Conservation (phyloP, 1,139 yeast species). For the Geotrichum klebahnii region DNA sequence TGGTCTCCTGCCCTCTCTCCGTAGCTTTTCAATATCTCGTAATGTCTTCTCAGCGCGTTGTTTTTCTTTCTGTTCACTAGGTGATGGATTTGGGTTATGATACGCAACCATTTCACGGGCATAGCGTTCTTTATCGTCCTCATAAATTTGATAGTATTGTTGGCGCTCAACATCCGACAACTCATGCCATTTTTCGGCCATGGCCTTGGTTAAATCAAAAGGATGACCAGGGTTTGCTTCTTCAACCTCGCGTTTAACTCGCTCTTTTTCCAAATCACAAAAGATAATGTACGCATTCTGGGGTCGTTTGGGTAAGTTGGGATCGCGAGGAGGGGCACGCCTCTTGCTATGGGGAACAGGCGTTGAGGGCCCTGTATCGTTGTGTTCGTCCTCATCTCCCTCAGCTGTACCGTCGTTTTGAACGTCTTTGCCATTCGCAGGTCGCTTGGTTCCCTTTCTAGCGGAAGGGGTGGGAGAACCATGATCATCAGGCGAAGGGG, state of each 20-base stretch:
- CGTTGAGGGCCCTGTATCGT: slow-evolving; percentile 28
- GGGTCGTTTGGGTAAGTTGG: slow-evolving; percentile 81
- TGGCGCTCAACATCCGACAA: slow-evolving; percentile 65
- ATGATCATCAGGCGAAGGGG: background rate
- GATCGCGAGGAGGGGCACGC: slow-evolving; percentile 53
- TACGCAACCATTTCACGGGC: slow-evolving; percentile 69
- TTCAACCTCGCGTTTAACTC: slow-evolving; percentile 55
- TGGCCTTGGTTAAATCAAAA: slow-evolving; percentile 64
- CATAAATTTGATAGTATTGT: slow-evolving; percentile 73
- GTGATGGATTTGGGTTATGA: slow-evolving; percentile 36
- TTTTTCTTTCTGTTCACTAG: slow-evolving; percentile 30
- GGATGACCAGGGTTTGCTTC: slow-evolving; percentile 47
- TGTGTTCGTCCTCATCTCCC: slow-evolving; percentile 25
- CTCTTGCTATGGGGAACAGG: slow-evolving; percentile 22
- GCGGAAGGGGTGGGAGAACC: background rate
- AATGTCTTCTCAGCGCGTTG: slow-evolving; percentile 30
- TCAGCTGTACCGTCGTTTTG: slow-evolving; percentile 21
- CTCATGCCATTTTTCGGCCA: slow-evolving; percentile 84
- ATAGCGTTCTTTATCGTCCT: slow-evolving; percentile 74
- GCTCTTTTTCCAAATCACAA: slow-evolving; percentile 81
- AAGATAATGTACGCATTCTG: slow-evolving; percentile 84
- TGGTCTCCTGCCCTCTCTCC: slow-evolving; percentile 21
- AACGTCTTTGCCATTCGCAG: slow-evolving; percentile 12
- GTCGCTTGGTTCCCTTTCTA: slow-evolving; percentile 4
- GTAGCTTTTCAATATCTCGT: slow-evolving; percentile 27